Percentiles rank a stretch among this genome's conserved stretches.
phyloP scores from a whole-genome alignment of 306 rosid species.

The Comarum palustre region DNA sequence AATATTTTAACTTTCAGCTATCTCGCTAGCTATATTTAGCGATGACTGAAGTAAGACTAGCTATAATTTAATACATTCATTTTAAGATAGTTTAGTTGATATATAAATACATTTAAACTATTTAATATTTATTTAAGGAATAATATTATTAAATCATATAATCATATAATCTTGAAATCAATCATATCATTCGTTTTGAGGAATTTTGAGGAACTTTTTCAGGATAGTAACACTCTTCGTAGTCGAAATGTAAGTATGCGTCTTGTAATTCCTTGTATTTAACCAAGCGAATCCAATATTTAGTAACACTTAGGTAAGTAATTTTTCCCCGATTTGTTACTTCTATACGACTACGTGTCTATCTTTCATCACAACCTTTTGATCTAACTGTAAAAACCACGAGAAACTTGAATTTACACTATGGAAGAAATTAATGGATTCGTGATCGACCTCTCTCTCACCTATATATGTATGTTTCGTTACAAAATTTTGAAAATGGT shows the following conservation, averaged over 20 bases:
- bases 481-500: no score
- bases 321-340: background rate
- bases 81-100: no score
- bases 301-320: no score
- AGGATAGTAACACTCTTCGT: background rate
- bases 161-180: no score
- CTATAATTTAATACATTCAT: no score
- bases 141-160: no score
- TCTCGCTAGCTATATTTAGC: no score
- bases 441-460: background rate
- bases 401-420: background rate
- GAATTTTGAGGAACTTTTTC: background rate
- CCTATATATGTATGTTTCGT: background rate
- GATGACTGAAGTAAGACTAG: no score
- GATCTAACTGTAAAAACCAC: background rate
- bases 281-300: background rate
- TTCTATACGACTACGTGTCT: background rate
- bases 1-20: no score
- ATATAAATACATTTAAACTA: no score
- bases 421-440: background rate
- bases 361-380: background rate
- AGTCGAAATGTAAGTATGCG: background rate
- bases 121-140: no score
- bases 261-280: background rate
- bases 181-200: no score